These are phyloP conservation scores for Cladorrhinum samala DNA, from an alignment of 495 filamentous ascomycete genomes.

Conservation along the genomic window DNA sequence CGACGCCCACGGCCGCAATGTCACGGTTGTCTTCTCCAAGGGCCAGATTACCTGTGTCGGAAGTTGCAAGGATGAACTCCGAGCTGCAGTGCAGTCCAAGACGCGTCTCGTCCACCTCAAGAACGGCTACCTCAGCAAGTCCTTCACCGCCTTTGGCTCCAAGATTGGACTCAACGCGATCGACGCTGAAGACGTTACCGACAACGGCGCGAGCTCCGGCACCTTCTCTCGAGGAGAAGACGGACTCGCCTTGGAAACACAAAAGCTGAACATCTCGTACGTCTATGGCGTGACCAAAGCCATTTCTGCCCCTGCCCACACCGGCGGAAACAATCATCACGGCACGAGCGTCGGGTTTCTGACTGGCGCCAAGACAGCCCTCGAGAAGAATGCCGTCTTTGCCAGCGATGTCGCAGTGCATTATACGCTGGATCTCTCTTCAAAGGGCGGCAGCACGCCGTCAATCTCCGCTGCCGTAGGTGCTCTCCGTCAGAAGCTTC, in stretches of 20 bases:
- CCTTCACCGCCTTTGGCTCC: conserved; percentile 49
- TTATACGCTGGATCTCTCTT: conserved; percentile 34
- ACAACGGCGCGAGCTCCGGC: conserved; percentile 33
- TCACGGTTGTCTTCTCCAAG: conserved; percentile 36
- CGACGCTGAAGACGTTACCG: conserved; percentile 43
- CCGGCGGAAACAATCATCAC: conserved; percentile 30
- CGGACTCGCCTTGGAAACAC: conserved; percentile 37
- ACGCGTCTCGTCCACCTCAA: conserved; percentile 38
- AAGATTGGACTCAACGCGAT: conserved; percentile 54
- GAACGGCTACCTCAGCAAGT: conserved; percentile 51
- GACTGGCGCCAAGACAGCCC: conserved; percentile 29
- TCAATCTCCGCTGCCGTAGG: conserved; percentile 38
- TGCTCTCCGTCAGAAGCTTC: conserved; percentile 35
- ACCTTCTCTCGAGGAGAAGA: conserved; percentile 43
- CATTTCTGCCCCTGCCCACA: conserved; percentile 38
- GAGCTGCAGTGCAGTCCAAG: conserved; percentile 21
- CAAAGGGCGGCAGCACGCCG: conserved; percentile 27
- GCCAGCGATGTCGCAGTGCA: conserved; percentile 37
- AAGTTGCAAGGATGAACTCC: conserved; percentile 32
- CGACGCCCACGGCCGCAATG: neutral
- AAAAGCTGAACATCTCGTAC: conserved; percentile 37
- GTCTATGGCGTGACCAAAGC: conserved; percentile 43
- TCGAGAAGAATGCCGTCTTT: conserved; percentile 34
- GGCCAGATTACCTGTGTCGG: conserved; percentile 48
- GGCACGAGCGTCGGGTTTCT: conserved; percentile 44